Percentiles rank a stretch among this genome's conserved stretches.
phyloP scores from a whole-genome alignment of 371 early-diverging fungal species.

The Mortierella sp. region DNA sequence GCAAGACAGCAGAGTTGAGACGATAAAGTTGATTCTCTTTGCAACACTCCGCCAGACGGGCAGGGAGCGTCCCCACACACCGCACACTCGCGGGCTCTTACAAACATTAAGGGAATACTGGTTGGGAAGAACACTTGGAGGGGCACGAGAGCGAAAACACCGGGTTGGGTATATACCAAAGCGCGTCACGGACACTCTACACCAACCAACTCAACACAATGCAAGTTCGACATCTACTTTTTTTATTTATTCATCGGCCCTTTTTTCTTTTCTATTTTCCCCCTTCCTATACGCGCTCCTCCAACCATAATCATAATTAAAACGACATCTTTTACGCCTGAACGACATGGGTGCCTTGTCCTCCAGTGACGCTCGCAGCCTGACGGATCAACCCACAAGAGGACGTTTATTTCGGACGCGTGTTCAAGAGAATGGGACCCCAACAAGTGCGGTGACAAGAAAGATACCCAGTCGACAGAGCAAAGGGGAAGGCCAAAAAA shows the following conservation, averaged over 20 bases:
- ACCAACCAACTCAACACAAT: not conserved
- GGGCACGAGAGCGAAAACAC: not conserved
- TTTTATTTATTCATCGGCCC: not conserved
- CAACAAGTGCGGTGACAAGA: conserved; percentile 1
- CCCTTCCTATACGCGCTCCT: not conserved
- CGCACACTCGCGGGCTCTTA: not conserved
- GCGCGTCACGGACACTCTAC: not conserved
- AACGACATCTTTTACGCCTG: conserved; percentile 5
- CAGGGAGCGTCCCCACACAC: not conserved
- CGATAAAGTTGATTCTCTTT: conserved; percentile 19
- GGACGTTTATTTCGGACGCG: not conserved
- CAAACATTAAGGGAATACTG: not conserved
- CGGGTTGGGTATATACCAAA: not conserved
- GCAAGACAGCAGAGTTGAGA: conserved; percentile 23
- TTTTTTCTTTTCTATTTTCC: not conserved
- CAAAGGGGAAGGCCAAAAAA: not conserved
- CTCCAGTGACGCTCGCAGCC: conserved; percentile 6
- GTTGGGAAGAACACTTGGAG: not conserved
- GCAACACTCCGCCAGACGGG: not conserved
- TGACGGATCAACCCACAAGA: conserved; percentile 2
- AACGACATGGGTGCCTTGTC: not conserved
- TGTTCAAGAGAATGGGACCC: conserved; percentile 4
- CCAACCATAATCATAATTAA: conserved; percentile 10
- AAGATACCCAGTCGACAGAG: not conserved
- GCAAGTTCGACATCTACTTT: not conserved